phyloP scores from a whole-genome alignment of 2,329 filamentous ascomycete genomes.

The Phyllosticta capitalensis region DNA sequence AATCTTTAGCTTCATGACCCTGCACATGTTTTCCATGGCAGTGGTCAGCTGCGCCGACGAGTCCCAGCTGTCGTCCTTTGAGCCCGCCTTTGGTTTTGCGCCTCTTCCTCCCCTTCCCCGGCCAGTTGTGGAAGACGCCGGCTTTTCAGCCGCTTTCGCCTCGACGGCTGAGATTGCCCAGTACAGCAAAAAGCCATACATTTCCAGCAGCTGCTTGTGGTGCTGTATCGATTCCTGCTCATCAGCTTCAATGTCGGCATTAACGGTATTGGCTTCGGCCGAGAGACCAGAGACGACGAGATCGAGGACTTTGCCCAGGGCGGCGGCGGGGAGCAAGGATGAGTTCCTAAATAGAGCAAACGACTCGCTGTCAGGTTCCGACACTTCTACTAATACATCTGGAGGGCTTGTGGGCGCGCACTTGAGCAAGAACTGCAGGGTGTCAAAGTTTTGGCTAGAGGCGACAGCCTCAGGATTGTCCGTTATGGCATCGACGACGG shows the following conservation, averaged over 20 bases:
- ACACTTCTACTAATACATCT: slow-evolving; percentile 9
- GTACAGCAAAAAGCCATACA: slow-evolving; percentile 87
- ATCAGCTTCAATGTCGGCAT: slow-evolving; percentile 81
- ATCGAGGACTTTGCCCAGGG: slow-evolving; percentile 87
- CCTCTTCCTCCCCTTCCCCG: slow-evolving; percentile 66
- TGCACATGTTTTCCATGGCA: slow-evolving; percentile 89
- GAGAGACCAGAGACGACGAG: slow-evolving; percentile 77
- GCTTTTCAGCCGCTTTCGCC: slow-evolving; percentile 84
- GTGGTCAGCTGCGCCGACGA: slow-evolving; percentile 78
- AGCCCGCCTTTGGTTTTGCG: slow-evolving; percentile 56
- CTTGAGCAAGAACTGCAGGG: slow-evolving; percentile 93
- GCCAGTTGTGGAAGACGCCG: slow-evolving; percentile 59
- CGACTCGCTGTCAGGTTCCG: not conserved
- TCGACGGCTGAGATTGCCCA: slow-evolving; percentile 96
- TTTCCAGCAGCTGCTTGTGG: slow-evolving; percentile 86
- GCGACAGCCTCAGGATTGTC: slow-evolving; percentile 85
- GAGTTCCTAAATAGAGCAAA: slow-evolving; percentile 54
- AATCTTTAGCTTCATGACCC: slow-evolving; percentile 86
- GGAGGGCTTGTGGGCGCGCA: slow-evolving; percentile 55
- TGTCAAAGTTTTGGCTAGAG: slow-evolving; percentile 74
- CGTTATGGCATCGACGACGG: slow-evolving; percentile 84
- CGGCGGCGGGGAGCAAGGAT: slow-evolving; percentile 66
- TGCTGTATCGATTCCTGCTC: slow-evolving; percentile 79
- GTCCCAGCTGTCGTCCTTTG: slow-evolving; percentile 76
- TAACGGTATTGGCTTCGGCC: slow-evolving; percentile 73